A percentile compares a stretch with the other conserved stretches of the same genome.
Conservation (phyloP, 208 protist genomes). For the Blechomonas ayalai region DNA sequence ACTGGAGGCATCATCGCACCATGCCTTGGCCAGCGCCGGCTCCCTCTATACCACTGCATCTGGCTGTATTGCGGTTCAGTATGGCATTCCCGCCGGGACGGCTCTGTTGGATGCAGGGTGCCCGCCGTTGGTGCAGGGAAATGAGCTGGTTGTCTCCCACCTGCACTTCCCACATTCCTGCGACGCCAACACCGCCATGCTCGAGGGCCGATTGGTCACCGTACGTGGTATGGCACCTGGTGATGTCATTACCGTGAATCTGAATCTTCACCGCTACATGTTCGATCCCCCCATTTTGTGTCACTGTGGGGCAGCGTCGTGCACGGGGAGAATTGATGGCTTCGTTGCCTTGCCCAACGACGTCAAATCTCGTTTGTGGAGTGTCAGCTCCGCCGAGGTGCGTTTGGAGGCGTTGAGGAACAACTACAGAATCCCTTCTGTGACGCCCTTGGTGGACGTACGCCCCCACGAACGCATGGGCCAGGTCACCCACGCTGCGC, state of each 20-base stretch:
- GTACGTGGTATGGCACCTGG: constrained; percentile 38
- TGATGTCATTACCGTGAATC: constrained; percentile 61
- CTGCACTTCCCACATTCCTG: constrained; percentile 65
- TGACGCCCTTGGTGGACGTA: constrained; percentile 35
- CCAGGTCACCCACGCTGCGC: constrained; percentile 45
- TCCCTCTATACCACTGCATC: constrained; percentile 23
- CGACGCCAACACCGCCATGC: constrained; percentile 58
- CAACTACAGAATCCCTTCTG: constrained; percentile 25
- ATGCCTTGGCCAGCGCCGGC: constrained; percentile 15
- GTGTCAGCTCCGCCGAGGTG: constrained; percentile 23
- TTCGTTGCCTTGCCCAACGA: constrained; percentile 29
- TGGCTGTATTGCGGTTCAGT: constrained; percentile 42
- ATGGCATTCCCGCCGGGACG: constrained; percentile 43
- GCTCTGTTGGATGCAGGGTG: constrained; percentile 33
- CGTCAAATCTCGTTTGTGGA: constrained; percentile 32
- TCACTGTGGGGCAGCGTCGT: constrained; percentile 30
- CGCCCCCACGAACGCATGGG: constrained; percentile 29
- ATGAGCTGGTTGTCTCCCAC: constrained; percentile 26
- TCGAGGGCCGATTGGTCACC: constrained; percentile 55
- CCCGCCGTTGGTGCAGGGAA: constrained; percentile 17
- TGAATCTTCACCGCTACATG: constrained; percentile 48
- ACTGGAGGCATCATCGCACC: constrained; percentile 20
- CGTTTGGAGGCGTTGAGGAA: constrained; percentile 31
- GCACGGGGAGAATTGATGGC: constrained; percentile 34
- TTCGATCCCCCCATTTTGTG: constrained; percentile 32